These are phyloP conservation scores for Selaginella tamariscina DNA, from an alignment of 75 land plant genomes.

Conservation along the genomic window DNA sequence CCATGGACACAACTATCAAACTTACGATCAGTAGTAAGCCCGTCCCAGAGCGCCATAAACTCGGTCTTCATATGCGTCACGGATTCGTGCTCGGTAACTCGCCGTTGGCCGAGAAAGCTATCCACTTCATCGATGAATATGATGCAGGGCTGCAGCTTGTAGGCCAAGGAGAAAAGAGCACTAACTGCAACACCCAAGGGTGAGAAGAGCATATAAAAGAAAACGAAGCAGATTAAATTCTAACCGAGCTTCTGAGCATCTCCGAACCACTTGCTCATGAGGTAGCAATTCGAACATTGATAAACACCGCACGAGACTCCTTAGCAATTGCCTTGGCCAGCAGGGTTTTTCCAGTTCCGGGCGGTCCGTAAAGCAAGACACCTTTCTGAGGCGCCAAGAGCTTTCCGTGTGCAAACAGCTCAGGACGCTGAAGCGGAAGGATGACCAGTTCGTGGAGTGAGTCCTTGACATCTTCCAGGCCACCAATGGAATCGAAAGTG, in stretches of 20 bases:
- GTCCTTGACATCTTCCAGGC: conserved; percentile 67
- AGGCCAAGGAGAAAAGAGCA: conserved; percentile 83
- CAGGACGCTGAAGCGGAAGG: conserved; percentile 78
- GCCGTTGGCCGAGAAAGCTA: conserved; percentile 93
- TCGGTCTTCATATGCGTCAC: conserved; percentile 93
- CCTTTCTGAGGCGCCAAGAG: conserved; percentile 87
- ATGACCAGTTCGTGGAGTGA: conserved; percentile 75
- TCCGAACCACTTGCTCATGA: conserved; percentile 99
- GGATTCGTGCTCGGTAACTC: conserved; percentile 73
- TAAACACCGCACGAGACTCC: conserved; percentile 87
- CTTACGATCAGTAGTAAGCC: conserved; percentile 97
- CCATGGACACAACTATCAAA: conserved; percentile 11
- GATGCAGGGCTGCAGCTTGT: conserved; percentile 94
- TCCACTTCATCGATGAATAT: conserved; percentile 98
- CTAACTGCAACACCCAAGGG: conserved; percentile 47
- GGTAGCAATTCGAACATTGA: conserved; percentile 81
- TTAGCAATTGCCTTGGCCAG: conserved; percentile 87
- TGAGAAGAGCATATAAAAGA: not conserved
- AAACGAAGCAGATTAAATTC: conserved; percentile 2
- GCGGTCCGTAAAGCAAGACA: conserved; percentile 90
- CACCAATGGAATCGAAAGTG: conserved; percentile 86
- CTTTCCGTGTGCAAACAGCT: conserved; percentile 75
- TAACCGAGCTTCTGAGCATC: conserved; percentile 95
- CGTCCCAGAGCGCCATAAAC: conserved; percentile 99
- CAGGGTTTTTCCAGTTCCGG: conserved; percentile 96